These are phyloP conservation scores for Nothophytophthora sp. DNA, from an alignment of 352 stramenopile genomes.

Conservation along the genomic window DNA sequence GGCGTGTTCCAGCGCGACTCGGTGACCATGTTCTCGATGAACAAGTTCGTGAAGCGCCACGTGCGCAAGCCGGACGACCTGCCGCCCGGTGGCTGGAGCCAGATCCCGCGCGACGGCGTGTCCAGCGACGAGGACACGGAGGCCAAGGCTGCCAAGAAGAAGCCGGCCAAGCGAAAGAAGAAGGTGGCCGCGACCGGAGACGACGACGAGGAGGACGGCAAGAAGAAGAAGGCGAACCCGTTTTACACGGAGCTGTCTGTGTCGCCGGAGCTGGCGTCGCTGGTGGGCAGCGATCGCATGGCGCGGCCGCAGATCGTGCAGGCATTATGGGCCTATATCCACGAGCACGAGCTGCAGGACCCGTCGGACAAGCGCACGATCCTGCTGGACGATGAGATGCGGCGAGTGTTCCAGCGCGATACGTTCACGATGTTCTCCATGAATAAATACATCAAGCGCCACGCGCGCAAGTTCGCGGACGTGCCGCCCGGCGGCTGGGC, in stretches of 20 bases:
- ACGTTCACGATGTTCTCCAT: conserved; percentile 90
- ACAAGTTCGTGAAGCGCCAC: conserved; percentile 89
- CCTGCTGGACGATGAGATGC: conserved; percentile 89
- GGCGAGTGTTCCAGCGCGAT: conserved; percentile 78
- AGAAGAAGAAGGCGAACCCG: conserved; percentile 64
- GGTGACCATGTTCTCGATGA: conserved; percentile 90
- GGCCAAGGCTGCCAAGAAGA: conserved; percentile 67
- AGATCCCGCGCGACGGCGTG: conserved; percentile 76
- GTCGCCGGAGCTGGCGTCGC: conserved; percentile 70
- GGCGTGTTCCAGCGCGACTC: conserved; percentile 80
- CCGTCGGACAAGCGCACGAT: conserved; percentile 94
- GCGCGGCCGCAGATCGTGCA: conserved; percentile 94
- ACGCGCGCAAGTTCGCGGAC: conserved; percentile 71
- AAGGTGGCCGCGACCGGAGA: conserved; percentile 44
- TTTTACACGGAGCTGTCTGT: conserved; percentile 81
- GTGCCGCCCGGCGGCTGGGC: conserved; percentile 71
- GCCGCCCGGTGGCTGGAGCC: conserved; percentile 61
- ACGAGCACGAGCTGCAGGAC: conserved; percentile 94
- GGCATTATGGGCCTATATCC: conserved; percentile 96
- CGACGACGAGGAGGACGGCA: conserved; percentile 37
- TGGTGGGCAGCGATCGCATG: conserved; percentile 85
- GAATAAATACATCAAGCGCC: conserved; percentile 90
- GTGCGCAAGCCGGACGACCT: conserved; percentile 75
- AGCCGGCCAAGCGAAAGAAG: conserved; percentile 55
- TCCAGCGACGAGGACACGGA: conserved; percentile 81